Percentiles rank a stretch among this genome's conserved stretches.
Conservation (phyloP, 345 rosid genomes). For the Salix arbutifolia region DNA sequence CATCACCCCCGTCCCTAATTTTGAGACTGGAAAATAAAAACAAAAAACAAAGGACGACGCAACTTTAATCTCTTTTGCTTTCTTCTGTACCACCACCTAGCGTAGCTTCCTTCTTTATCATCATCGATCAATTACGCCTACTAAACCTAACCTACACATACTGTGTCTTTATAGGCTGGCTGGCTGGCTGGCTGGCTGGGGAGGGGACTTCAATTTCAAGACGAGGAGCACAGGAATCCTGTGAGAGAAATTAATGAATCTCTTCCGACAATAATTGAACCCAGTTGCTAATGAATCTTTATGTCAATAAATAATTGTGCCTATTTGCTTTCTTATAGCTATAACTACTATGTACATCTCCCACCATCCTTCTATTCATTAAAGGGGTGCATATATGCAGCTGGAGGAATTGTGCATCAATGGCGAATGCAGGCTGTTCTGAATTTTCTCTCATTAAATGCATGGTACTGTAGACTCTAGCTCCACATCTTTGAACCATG, state of each 20-base stretch:
- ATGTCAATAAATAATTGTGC: background rate
- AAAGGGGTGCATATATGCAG: background rate
- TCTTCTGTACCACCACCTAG: background rate
- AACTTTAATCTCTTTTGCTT: background rate
- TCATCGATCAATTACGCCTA: constrained; percentile 40
- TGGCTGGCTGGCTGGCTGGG: constrained; percentile 4
- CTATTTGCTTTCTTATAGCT: background rate
- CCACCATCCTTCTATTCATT: background rate
- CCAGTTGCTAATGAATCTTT: constrained; percentile 15
- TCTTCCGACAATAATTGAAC: constrained; percentile 34
- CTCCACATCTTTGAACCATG: background rate
- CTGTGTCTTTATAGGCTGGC: constrained; percentile 21
- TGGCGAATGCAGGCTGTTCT: background rate
- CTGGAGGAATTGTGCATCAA: background rate
- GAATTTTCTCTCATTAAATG: background rate
- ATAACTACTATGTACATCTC: background rate
- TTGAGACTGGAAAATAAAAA: background rate
- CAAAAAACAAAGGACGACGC: background rate
- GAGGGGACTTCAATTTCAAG: constrained; percentile 16
- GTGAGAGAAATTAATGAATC: constrained; percentile 17
- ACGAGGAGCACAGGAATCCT: constrained; percentile 9
- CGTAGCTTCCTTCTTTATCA: constrained; percentile 25
- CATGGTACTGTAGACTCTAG: constrained; percentile 22
- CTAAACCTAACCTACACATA: constrained; percentile 42
- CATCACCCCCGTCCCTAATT: background rate